Base-by-base conservation (phyloP, 352 stramenopile genomes). In the Globisporangium mamillatum region DNA sequence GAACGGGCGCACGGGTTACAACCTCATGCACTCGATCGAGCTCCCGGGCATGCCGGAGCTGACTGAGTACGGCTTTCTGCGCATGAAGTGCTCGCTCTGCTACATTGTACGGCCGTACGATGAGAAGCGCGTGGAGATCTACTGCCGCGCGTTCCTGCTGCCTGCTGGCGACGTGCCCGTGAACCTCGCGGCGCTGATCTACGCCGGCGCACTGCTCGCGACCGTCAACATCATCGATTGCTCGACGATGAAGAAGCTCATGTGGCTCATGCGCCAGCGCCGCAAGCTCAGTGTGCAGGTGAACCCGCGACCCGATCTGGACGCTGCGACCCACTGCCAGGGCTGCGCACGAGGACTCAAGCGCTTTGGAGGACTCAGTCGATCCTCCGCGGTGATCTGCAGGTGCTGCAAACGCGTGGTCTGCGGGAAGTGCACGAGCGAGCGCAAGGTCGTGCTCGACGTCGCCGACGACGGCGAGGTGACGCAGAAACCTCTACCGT, bases 41-140 rank as follows among this genome's bases (percentile, higher is more conserved):
- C 53, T 86, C 32, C 64, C 64, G 1, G 4, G 27, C 20, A 41
- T 70, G 3, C 55, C 64, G 1, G 24, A 70, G 24, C 62, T 82
- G 29, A 29, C 63, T 5, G 64, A 79, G 32, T 70, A 74, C 34
- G 72, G 67, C 25, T 74, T 88, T 44, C 71, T 82, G 20, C 79
- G 82, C 6, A 70, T 72, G n/a, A 68, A 73, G 0, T n/a, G 73
- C 5, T 88, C 79, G 0, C 67, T 79, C 14, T 89, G 80, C 60
- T 81, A 80, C 55, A 78, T 88, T 58, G 22, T 80, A 0, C 76
- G 77, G 1, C 63, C 75, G 61, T 55, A 74, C 9, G 62, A 61
- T 18, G 24, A 75, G 6, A 63, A 56, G 36, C 68, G 46, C 10
- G 70, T 89, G 25, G 79, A 89, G 60, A 59, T 88, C 16, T 91